Base-by-base conservation (phyloP, 148 eudicot species). In the Cornus kousa region DNA sequence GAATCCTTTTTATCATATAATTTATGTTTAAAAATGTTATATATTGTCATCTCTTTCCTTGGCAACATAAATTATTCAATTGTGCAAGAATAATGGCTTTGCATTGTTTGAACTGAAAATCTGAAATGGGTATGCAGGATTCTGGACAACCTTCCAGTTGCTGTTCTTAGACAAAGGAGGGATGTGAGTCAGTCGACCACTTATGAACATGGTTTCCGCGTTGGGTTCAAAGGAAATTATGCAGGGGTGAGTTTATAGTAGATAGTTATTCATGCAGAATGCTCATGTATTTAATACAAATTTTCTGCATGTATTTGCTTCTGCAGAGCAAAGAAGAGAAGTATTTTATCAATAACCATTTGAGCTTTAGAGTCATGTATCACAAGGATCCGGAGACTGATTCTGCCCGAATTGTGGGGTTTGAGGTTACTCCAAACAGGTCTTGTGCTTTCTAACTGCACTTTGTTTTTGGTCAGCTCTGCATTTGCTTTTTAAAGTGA, bases 261-360 rank as follows among this genome's bases (percentile, higher is more conserved):
- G 66, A 62, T 20, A 19, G 5, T 62, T 62, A 19, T 19, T 20
- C 23, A 20, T 62, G 66, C 5, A 62, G 66, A 14, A 20, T 19
- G 22, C 66, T 17, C 8, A 1, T 62, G 23, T 62, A n/a, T 62
- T n/a, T 62, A 43, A 60, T n/a, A 4, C 11, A 62, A 17, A 17
- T 3, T 62, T 62, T 19, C 2, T 17, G 2, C 7, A 19, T 62
- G 17, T 33, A 35, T 62, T 32, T 74, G 37, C 77, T 55, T 72
- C n/a, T 74, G 5, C 68, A 74, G 77, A 74, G 69, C 77, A 74
- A 74, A 24, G 77, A 74, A 17, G 77, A 74, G 37, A 74, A 74
- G 55, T 74, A 37, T 74, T 74, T 74, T 66, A 74, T 74, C 77
- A 39, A 74, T 35, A 74, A 74, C 48, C 77, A 74, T 24, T 35